phyloP scores from a whole-genome alignment of 2,329 filamentous ascomycete species.

The Celoporthe dispersa region DNA sequence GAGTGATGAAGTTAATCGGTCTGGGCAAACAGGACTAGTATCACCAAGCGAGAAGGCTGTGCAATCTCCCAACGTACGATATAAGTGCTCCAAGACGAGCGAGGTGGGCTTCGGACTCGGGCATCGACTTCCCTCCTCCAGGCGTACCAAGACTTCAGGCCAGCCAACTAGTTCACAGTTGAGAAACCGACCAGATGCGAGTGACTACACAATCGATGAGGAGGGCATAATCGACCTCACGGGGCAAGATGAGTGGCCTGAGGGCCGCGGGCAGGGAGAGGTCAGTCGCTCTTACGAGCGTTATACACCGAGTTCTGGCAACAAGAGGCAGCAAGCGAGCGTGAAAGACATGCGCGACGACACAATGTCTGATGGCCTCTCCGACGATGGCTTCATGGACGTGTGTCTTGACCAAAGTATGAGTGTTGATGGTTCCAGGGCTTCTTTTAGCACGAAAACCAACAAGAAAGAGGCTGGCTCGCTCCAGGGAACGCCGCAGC shows the following conservation, averaged over 20 bases:
- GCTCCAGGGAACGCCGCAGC: not conserved
- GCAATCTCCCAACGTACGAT: conserved; percentile 70
- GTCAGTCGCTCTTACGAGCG: not conserved
- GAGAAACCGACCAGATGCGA: not conserved
- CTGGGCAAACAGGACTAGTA: conserved; percentile 32
- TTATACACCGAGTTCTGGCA: not conserved
- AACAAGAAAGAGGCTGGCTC: not conserved
- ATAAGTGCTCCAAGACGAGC: conserved; percentile 56
- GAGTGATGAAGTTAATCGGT: conserved; percentile 2
- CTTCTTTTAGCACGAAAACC: not conserved
- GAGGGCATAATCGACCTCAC: conserved; percentile 28
- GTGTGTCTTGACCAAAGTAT: not conserved
- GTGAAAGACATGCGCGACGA: not conserved
- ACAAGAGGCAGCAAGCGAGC: not conserved
- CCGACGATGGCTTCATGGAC: conserved; percentile 3
- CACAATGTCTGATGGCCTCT: not conserved
- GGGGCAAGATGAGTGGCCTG: not conserved
- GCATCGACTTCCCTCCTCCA: not conserved
- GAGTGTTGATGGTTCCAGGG: not conserved
- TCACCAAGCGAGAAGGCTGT: conserved; percentile 39
- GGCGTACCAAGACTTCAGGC: too few relatives aligned
- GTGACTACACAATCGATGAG: conserved; percentile 19
- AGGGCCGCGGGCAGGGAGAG: not conserved
- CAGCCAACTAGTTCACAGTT: not conserved
- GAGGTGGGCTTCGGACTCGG: too few relatives aligned